Evolutionary conservation across 2,329 filamentous ascomycete species (phyloP), one percentile per base, ranked within the genome.

Genomic region (Aspergillus texensis): DNA sequence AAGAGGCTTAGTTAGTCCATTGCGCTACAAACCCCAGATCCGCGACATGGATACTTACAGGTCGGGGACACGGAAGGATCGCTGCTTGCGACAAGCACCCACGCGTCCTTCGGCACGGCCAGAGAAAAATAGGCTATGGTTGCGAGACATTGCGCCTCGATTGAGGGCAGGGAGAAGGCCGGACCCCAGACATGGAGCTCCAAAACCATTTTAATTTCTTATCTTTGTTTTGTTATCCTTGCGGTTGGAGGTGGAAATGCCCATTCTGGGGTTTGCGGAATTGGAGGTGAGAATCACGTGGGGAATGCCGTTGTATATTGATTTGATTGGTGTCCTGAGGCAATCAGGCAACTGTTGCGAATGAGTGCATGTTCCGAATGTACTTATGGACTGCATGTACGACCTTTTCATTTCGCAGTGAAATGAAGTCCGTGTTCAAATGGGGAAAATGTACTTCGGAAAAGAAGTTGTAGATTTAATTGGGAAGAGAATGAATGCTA

Each of bases 181-280:
- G 93, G 89, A 57, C 94, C 94, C 90, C 94, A 96, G 73, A 97
- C 86, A 79, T 97, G 91, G 64, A 99, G 86, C 80, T 94, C 87
- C 56, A 93, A 80, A 67, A 87, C 82, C 82, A 85, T 86, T 61
- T 63, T 73, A 65, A 52, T 64, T 46, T 36, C n/a, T 36, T 39
- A 55, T 36, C 41, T 57, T 34, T 30, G 11, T 39, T 34, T 30
- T 32, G 53, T 28, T n/a, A 26, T 43, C 28, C 26, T 45, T 30
- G 32, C 46, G 53, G 43, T 34, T 45, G 32, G 24, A 43, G 46
- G 32, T 52, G 39, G 32, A 57, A 53, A 30, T 24, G 34, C 46
- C 46, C 43, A 46, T 57, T 39, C 16, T 50, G 12, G 10, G 43
- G 32, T n/a, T 55, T 36, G 21, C 32, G 52, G 52, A 32, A 50